phyloP scores from a whole-genome alignment of 768 basidiomycete genomes.

The Lepiota venenata region DNA sequence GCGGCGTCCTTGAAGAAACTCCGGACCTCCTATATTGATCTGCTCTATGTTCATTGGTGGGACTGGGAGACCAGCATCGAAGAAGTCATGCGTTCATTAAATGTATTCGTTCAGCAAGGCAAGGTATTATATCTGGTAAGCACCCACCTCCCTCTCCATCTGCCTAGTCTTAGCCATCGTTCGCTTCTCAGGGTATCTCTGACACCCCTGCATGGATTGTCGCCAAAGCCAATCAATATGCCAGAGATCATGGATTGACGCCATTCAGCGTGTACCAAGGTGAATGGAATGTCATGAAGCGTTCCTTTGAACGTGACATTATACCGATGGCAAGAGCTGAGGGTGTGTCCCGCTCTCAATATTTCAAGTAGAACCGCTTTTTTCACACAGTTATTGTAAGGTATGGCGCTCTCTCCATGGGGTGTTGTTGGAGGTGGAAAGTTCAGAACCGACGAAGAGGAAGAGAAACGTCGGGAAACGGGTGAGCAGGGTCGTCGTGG shows the following conservation, averaged over 20 bases:
- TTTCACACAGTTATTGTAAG: conserved; percentile 14
- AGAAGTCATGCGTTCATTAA: conserved; percentile 54
- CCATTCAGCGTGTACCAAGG: conserved; percentile 57
- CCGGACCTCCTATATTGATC: conserved; percentile 31
- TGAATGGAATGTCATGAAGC: conserved; percentile 36
- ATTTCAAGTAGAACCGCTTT: background rate
- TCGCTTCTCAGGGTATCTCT: conserved; percentile 28
- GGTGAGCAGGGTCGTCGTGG: conserved; percentile 36
- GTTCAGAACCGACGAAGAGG: conserved; percentile 48
- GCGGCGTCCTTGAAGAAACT: conserved; percentile 38
- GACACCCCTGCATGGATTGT: conserved; percentile 50
- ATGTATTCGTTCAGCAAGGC: conserved; percentile 45
- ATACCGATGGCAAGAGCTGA: conserved; percentile 40
- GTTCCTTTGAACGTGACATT: conserved; percentile 53
- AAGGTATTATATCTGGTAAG: conserved; percentile 45
- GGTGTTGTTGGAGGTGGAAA: conserved; percentile 34
- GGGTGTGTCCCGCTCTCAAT: conserved; percentile 26
- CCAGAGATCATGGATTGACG: conserved; percentile 41
- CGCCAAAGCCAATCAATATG: conserved; percentile 45
- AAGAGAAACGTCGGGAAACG: conserved; percentile 21
- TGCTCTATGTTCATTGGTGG: conserved; percentile 44
- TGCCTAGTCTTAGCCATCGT: background rate
- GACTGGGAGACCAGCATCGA: conserved; percentile 47
- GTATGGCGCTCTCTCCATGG: conserved; percentile 30
- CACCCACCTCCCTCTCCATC: background rate